phyloP scores from a whole-genome alignment of 1,284 basidiomycete genomes.

The Trichosporon inkin region DNA sequence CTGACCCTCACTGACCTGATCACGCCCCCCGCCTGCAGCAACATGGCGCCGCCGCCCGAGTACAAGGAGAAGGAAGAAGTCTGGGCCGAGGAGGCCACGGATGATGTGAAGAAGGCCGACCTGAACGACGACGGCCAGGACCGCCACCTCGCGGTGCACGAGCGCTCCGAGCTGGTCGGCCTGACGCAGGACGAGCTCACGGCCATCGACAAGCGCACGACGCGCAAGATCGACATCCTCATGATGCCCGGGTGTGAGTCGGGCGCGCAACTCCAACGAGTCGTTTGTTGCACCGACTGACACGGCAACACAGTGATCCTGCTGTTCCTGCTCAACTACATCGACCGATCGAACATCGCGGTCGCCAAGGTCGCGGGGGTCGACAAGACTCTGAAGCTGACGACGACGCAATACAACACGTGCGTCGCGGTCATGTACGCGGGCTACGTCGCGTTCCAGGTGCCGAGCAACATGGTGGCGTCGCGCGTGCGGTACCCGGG shows the following conservation, averaged over 20 bases:
- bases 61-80: conserved; percentile 4
- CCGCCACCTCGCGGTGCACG: conserved; percentile 16
- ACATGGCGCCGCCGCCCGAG: neutral
- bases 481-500: conserved; percentile 30
- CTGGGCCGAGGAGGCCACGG: neutral
- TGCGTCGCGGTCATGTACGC: conserved; percentile 33
- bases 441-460: conserved; percentile 29
- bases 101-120: neutral
- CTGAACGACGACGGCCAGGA: conserved; percentile 11
- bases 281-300: no score
- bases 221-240: conserved; percentile 27
- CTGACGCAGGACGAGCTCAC: conserved; percentile 34
- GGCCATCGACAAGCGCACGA: conserved; percentile 28
- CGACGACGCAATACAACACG: conserved; percentile 29
- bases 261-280: no score
- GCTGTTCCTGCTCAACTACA: conserved; percentile 19
- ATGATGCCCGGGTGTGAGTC: conserved; percentile 17
- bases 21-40: neutral
- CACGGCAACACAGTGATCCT: conserved; percentile 3
- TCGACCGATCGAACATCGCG: conserved; percentile 23
- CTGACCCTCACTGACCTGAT: neutral
- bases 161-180: conserved; percentile 33
- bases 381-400: conserved; percentile 15
- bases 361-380: conserved; percentile 36
- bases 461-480: conserved; percentile 44